Evolutionary conservation across 2,329 filamentous ascomycete genomes (phyloP).

Genomic region (Botryotinia narcissicola): DNA sequence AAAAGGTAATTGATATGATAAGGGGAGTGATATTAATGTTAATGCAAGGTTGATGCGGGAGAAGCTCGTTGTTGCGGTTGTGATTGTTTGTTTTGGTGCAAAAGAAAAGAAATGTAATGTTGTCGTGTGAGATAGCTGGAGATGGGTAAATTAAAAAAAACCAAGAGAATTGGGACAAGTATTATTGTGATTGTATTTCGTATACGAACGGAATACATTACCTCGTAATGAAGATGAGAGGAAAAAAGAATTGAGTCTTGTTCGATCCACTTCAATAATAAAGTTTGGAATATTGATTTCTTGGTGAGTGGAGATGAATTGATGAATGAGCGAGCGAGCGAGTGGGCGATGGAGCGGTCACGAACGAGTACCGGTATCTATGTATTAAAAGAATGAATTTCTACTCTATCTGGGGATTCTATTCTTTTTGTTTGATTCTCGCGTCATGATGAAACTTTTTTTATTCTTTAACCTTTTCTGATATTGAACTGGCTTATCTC

Average conservation of each 20-base stretch:
- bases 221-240: neutral
- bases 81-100: neutral
- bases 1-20: neutral
- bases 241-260: neutral
- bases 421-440: neutral
- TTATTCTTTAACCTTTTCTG: no score
- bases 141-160: neutral
- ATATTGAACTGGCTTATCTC: neutral
- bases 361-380: neutral
- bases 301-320: neutral
- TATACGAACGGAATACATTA: neutral
- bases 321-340: neutral
- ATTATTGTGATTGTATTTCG: neutral
- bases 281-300: slow-evolving; percentile 2
- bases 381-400: neutral
- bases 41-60: neutral
- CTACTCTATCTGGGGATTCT: neutral
- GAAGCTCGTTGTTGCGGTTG: neutral
- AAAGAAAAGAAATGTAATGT: neutral
- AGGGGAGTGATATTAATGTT: neutral
- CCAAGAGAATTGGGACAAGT: neutral
- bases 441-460: neutral
- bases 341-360: neutral
- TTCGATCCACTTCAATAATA: neutral
- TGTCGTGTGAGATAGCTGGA: neutral